Evolutionary conservation across 23 red algal species (phyloP).

Genomic region (Gracilariopsis chorda): DNA sequence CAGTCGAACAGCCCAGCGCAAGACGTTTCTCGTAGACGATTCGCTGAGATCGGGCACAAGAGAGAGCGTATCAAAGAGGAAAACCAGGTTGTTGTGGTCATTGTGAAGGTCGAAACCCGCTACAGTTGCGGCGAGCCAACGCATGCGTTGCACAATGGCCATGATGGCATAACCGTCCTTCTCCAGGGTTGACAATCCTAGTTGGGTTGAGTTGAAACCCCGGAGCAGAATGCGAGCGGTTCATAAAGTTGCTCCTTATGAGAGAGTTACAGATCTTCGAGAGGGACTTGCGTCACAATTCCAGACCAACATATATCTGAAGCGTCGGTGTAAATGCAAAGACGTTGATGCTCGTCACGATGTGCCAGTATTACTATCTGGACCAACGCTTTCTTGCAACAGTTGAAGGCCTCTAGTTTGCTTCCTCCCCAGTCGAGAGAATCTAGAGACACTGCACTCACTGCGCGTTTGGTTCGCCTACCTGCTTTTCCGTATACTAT

Average conservation of each 20-base stretch:
- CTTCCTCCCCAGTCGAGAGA: background rate
- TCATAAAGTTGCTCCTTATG: background rate
- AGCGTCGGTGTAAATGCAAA: constrained; percentile 1
- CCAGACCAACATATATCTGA: background rate
- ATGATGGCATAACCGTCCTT: background rate
- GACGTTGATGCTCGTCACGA: background rate
- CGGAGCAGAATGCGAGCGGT: background rate
- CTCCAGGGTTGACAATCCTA: background rate
- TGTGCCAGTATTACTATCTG: background rate
- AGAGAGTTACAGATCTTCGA: background rate
- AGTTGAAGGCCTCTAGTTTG: background rate
- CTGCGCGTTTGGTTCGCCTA: background rate
- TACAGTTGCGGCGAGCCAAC: background rate
- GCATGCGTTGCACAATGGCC: background rate
- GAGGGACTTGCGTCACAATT: constrained; percentile 10
- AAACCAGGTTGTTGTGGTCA: background rate
- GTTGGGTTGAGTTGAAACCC: background rate
- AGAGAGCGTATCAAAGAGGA: background rate
- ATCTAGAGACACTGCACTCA: background rate
- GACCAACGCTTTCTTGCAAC: background rate
- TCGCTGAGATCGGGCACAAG: background rate
- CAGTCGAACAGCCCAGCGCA: background rate
- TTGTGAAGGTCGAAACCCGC: background rate
- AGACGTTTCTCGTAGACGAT: background rate
- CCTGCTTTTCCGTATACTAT: background rate